Evolutionary conservation across 768 basidiomycete genomes (phyloP).

Genomic region (Suillus lakei): DNA sequence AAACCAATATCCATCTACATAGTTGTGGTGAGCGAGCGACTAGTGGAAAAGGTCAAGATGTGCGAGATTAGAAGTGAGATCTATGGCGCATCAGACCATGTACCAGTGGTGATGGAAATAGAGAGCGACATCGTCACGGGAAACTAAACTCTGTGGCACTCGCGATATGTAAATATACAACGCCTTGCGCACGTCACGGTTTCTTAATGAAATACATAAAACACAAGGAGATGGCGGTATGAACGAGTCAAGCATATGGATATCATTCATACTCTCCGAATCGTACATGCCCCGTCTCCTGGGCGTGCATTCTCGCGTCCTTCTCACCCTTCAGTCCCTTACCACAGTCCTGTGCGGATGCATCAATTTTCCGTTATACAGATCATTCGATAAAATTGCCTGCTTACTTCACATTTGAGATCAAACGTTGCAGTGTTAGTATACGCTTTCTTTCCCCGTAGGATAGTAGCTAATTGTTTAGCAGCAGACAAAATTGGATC

Average conservation of each 20-base stretch:
- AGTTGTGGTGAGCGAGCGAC: slow-evolving; percentile 80
- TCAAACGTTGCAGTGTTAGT: slow-evolving; percentile 94
- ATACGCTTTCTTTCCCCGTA: slow-evolving; percentile 80
- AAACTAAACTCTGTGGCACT: not conserved
- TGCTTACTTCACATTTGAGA: slow-evolving; percentile 80
- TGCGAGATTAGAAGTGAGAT: slow-evolving; percentile 88
- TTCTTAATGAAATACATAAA: not conserved
- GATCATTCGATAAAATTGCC: slow-evolving; percentile 1
- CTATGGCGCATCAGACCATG: slow-evolving; percentile 88
- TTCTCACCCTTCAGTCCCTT: slow-evolving; percentile 93
- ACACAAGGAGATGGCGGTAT: not conserved
- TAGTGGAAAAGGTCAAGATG: slow-evolving; percentile 67
- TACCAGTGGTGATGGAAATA: slow-evolving; percentile 81
- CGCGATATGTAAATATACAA: not conserved
- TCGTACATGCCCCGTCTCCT: slow-evolving; percentile 80
- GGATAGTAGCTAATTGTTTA: slow-evolving; percentile 67
- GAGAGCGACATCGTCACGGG: slow-evolving; percentile 45
- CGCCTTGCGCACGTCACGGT: not conserved
- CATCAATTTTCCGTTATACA: slow-evolving; percentile 11
- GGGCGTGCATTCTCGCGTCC: slow-evolving; percentile 87
- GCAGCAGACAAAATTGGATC: slow-evolving; percentile 69
- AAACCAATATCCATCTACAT: slow-evolving; percentile 3
- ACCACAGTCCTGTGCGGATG: slow-evolving; percentile 66
- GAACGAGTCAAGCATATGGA: not conserved
- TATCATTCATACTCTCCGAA: slow-evolving; percentile 79